Percentiles rank a stretch among this genome's conserved stretches.
These are phyloP conservation scores for Pseudognaphalium luteoalbum DNA, from an alignment of 129 eudicot genomes.

Conservation along the genomic window DNA sequence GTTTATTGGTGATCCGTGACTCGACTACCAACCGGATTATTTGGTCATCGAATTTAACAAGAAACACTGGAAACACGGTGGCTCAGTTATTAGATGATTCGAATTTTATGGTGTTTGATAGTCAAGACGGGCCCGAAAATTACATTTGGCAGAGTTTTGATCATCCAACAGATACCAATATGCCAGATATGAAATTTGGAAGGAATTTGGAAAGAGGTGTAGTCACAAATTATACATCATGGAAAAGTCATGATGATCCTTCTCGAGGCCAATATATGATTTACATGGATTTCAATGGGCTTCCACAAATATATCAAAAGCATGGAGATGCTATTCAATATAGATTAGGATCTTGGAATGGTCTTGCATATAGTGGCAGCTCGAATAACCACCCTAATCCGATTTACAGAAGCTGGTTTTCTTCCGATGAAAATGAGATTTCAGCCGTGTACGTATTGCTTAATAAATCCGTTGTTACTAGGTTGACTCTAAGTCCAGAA, in stretches of 20 bases:
- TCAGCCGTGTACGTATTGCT: not conserved
- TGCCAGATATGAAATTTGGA: constrained; percentile 2
- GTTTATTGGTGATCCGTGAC: constrained; percentile 21
- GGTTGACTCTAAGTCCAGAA: not conserved
- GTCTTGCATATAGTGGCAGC: not conserved
- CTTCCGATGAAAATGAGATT: not conserved
- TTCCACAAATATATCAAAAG: not conserved
- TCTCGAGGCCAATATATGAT: constrained; percentile 5
- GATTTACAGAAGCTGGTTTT: not conserved
- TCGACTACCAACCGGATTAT: not conserved
- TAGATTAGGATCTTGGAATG: not conserved
- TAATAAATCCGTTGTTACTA: not conserved
- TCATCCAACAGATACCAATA: not conserved
- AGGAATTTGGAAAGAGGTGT: constrained; percentile 4
- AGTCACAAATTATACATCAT: constrained; percentile 12
- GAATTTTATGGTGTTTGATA: constrained; percentile 14
- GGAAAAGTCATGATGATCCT: constrained; percentile 36
- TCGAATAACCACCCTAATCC: not conserved
- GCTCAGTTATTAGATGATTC: constrained; percentile 21
- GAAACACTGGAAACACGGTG: not conserved
- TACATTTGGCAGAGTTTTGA: constrained; percentile 10
- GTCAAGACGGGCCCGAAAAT: not conserved
- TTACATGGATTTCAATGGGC: not conserved
- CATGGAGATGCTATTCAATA: not conserved
- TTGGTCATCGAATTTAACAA: constrained; percentile 39